Base-by-base conservation (phyloP, 2,329 filamentous ascomycete species). In the Colletotrichum abscissum region DNA sequence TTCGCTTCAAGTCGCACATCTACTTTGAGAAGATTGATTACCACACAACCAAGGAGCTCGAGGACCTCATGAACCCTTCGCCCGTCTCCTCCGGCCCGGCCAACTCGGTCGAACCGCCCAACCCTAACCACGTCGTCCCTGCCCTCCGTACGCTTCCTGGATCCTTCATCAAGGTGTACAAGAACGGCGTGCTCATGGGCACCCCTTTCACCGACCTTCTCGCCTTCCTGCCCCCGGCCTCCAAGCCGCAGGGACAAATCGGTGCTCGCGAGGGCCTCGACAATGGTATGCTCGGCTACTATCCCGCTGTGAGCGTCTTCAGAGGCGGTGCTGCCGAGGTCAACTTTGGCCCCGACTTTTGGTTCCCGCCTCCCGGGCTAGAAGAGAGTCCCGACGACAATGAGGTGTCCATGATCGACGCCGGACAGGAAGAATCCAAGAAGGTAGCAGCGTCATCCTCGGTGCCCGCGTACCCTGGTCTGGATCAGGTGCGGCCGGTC, bases 1-100 rank as follows among this genome's bases (percentile, higher is more conserved):
- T 98, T 76, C 92, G 95, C 11, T 97, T 97, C 86, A 98, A 98
- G 82, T 92, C 93, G 55, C 95, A 97, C 81, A 93, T 95, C 66
- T 98, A 97, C 84, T 98, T 98, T 82, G 96, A 98, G 83, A 93
- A 94, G 80, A 93, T 95, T 76, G 95, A 97, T 80, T 97, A 97
- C 81, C 94, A 96, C 77, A 88, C 94, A 0, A 93, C 93, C 12
- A 97, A 97, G 80, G 93, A 97, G 76, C 91, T 98, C 54, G 95
- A 98, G 78, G 94, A 97, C 78, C 85, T 93, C 24, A 92, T 95
- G 87, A 94, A 94, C 78, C 92, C 92, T 1, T 89, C 91, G 16
- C 88, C 90, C 2, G 81, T 84, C 42, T 81, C 86, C 7, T 82
- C 84, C 0, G 82, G 83, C 1, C 76, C 84, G 1, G 79, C 80